Evolutionary conservation across 2,329 filamentous ascomycete genomes (phyloP).

Genomic region (Penicillium corylophilum): DNA sequence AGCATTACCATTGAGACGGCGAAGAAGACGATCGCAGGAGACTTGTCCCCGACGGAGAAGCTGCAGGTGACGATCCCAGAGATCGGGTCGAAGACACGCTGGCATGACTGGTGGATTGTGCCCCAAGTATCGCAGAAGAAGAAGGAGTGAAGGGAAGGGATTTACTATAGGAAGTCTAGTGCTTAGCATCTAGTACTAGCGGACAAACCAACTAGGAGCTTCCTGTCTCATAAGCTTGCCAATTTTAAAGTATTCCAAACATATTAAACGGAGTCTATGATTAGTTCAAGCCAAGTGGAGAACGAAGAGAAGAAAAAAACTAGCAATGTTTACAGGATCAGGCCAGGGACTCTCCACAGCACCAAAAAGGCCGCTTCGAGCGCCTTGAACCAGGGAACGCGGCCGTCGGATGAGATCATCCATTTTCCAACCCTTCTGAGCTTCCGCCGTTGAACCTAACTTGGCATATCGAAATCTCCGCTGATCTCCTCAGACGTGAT

Average conservation of each 20-base stretch:
- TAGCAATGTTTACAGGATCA: background rate
- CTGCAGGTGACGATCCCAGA: constrained; percentile 40
- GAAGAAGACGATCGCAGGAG: constrained; percentile 53
- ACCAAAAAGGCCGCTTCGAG: background rate
- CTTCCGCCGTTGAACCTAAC: background rate
- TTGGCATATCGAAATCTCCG: background rate
- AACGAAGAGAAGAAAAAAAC: background rate
- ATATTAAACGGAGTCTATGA: background rate
- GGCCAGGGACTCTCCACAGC: background rate
- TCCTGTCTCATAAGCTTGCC: background rate
- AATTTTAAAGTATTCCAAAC: background rate
- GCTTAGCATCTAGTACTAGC: background rate
- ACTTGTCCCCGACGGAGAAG: background rate
- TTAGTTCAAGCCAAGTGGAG: background rate
- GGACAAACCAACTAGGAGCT: background rate
- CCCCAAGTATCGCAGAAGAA: constrained; percentile 37
- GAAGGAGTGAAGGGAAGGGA: background rate
- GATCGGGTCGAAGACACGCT: constrained; percentile 40
- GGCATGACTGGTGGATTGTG: constrained; percentile 48
- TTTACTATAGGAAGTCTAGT: background rate
- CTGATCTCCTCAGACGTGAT: background rate
- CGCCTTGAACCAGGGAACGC: constrained; percentile 10
- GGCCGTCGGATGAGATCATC: constrained; percentile 20
- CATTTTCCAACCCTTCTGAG: background rate
- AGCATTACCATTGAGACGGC: constrained; percentile 63